Percentiles rank a stretch among this genome's conserved stretches.
Conservation (phyloP, 2,329 filamentous ascomycete species). For the Beauveria australis region DNA sequence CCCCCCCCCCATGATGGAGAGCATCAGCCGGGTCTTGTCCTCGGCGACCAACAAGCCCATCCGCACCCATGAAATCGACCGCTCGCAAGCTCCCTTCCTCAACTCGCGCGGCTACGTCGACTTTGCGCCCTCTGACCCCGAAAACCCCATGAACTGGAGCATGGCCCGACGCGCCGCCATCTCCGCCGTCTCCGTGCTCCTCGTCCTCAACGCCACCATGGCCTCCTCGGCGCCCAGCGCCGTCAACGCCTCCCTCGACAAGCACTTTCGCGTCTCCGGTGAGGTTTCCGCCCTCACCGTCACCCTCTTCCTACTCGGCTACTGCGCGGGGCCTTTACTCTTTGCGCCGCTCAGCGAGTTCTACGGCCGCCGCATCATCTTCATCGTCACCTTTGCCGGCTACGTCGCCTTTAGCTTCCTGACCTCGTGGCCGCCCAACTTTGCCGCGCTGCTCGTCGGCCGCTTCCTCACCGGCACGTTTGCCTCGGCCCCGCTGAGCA, state of each 20-base stretch:
- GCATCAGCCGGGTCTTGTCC: constrained; percentile 38
- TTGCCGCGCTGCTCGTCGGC: constrained; percentile 43
- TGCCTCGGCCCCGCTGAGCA: constrained; percentile 40
- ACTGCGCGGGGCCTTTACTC: constrained; percentile 49
- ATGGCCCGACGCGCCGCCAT: constrained; percentile 30
- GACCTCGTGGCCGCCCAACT: constrained; percentile 47
- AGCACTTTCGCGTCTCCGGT: constrained; percentile 37
- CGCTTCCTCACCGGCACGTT: constrained; percentile 49
- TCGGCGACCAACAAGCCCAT: constrained; percentile 45
- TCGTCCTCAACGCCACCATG: constrained; percentile 48
- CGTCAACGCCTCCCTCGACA: constrained; percentile 25
- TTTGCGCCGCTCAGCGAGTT: constrained; percentile 52
- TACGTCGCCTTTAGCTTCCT: constrained; percentile 45
- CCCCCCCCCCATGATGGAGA: constrained; percentile 25
- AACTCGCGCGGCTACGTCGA: constrained; percentile 42
- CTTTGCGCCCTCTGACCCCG: constrained; percentile 42
- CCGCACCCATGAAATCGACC: constrained; percentile 26
- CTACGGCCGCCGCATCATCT: constrained; percentile 46
- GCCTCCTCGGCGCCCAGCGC: constrained; percentile 23
- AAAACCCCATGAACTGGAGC: constrained; percentile 43
- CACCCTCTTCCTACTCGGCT: constrained; percentile 47
- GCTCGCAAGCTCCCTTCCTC: constrained; percentile 28
- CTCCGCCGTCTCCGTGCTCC: constrained; percentile 33
- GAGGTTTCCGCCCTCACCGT: constrained; percentile 42
- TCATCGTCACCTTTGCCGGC: constrained; percentile 38